Evolutionary conservation across 2,329 filamentous ascomycete genomes (phyloP).

Genomic region (Lasiodiplodia sp.): DNA sequence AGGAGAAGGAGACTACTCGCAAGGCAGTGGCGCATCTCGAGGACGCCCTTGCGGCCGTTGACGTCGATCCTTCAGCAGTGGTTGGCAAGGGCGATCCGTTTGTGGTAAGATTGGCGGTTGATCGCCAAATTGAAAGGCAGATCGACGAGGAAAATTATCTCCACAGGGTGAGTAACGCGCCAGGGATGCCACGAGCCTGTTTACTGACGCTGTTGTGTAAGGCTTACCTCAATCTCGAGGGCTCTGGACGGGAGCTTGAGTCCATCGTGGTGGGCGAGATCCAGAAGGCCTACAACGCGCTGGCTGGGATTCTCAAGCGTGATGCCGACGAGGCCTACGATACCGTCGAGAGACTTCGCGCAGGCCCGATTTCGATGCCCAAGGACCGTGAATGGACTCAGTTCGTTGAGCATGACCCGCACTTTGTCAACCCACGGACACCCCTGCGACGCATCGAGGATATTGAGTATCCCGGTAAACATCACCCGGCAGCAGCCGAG

Average conservation of each 20-base stretch:
- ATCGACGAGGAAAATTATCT: conserved; percentile 98
- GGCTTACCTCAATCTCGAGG: conserved; percentile 94
- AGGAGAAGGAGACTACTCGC: conserved; percentile 86
- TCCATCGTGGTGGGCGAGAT: conserved; percentile 97
- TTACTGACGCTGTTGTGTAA: conserved; percentile 46
- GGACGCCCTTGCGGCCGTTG: conserved; percentile 79
- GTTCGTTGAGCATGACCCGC: conserved; percentile 81
- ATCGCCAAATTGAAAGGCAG: conserved; percentile 89
- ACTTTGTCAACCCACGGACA: conserved; percentile 85
- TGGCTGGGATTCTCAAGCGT: conserved; percentile 88
- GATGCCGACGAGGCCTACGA: conserved; percentile 84
- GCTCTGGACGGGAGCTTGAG: conserved; percentile 91
- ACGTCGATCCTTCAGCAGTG: conserved; percentile 76
- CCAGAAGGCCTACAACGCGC: conserved; percentile 95
- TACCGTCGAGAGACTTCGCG: conserved; percentile 80
- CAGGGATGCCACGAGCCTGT: not conserved
- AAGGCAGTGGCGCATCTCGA: conserved; percentile 82
- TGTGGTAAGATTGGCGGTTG: conserved; percentile 82
- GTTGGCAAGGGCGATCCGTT: conserved; percentile 93
- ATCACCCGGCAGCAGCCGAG: conserved; percentile 82
- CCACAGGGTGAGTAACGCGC: conserved; percentile 72
- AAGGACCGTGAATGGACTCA: conserved; percentile 90
- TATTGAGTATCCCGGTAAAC: conserved; percentile 89
- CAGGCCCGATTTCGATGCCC: conserved; percentile 88
- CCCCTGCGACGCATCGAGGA: conserved; percentile 79